Base-by-base conservation (phyloP, 805 yeast genomes). In the Zygotorulaspora chibaensis region DNA sequence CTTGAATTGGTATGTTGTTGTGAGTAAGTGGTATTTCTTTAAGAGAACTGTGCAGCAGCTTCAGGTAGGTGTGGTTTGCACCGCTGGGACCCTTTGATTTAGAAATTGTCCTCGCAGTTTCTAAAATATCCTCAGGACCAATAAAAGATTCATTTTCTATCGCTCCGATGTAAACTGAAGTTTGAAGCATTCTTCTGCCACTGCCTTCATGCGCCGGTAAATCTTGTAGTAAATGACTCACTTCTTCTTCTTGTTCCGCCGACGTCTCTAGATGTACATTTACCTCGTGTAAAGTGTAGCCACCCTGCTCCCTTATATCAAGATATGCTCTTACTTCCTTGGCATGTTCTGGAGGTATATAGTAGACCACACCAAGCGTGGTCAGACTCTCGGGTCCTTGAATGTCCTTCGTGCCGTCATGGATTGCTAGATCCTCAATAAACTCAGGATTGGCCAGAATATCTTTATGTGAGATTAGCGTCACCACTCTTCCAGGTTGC, bases 401-500 rank as follows among this genome's bases (percentile, higher is more conserved):
- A 40, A 26, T 7, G 31, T 12, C 56, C 1, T 54, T 30, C 9
- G 16, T n/a, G 6, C 18, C 12, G 16, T 45, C 45, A 39, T 54
- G 55, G 50, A 63, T 12, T 20, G 55, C 25, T 8, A 79, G 62
- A 54, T 80, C 81, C 2, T 66, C 50, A 29, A 71, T 68, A 45
- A 80, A 75, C 2, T 44, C 53, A 0, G 54, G 46, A 48, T 78
- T 70, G 2, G 55, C 43, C 20, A 75, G 60, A 13, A 84, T 71
- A 46, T 79, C 80, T 7, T 75, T 74, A 37, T 76, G 69, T 8
- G 89, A 77, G 1, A 90, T 71, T 38, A 90, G 68, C 0, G 97
- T 90, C 8, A 79, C 96, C 1, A 90, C 97, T 28, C 97, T 67
- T 0, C 98, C 98, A 1, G 95, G 96, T n/a, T 67, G 61, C 46